These are phyloP conservation scores for Trichoderma breve DNA, from an alignment of 2,329 filamentous ascomycete genomes.

Conservation along the genomic window DNA sequence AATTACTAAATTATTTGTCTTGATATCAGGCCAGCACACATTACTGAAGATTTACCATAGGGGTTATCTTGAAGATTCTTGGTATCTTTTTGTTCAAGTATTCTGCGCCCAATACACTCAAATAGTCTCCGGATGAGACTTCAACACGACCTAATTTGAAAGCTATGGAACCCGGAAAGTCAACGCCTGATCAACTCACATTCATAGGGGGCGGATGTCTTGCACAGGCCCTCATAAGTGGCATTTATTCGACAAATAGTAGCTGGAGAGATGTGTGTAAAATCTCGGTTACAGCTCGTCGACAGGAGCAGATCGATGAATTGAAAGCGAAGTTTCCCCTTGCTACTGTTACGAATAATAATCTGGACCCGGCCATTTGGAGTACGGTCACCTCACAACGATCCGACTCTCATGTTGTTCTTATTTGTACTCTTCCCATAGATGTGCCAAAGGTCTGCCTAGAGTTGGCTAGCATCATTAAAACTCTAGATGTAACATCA, in stretches of 20 bases:
- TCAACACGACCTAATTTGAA: neutral
- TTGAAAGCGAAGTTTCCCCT: neutral
- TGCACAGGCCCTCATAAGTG: slow-evolving; percentile 7
- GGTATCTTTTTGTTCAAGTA: neutral
- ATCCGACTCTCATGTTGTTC: neutral
- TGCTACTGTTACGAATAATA: slow-evolving; percentile 6
- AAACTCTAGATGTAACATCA: neutral
- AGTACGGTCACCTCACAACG: neutral
- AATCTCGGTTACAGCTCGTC: slow-evolving; percentile 10
- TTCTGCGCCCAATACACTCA: neutral
- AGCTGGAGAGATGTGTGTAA: neutral
- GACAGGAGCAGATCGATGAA: neutral
- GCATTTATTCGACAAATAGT: slow-evolving; percentile 5
- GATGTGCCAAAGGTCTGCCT: slow-evolving; percentile 7
- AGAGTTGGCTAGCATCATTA: neutral
- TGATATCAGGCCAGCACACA: neutral
- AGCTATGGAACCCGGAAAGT: neutral
- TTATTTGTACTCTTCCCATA: slow-evolving; percentile 9
- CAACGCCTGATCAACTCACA: slow-evolving; percentile 2
- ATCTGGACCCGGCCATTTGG: slow-evolving; percentile 6
- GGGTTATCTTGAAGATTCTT: neutral
- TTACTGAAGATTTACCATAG: neutral
- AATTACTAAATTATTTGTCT: neutral
- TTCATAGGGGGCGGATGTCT: slow-evolving; percentile 11
- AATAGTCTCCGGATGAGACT: neutral